Base-by-base conservation (phyloP, 78 protist genomes). In the Diacronema lutheri region DNA sequence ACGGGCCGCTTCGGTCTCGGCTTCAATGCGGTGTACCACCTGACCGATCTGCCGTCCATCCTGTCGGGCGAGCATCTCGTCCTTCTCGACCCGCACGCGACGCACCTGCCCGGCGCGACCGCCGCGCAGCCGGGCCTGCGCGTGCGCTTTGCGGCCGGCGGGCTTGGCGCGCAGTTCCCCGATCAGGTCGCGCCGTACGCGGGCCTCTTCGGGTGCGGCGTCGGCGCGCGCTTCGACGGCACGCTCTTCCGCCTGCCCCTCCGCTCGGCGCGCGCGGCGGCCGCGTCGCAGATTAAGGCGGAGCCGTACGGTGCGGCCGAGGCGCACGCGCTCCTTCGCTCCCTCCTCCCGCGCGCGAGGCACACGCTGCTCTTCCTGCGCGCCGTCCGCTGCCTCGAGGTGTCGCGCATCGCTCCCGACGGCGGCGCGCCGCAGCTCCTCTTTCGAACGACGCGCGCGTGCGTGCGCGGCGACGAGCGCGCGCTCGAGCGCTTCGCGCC, bases 1-100 rank as follows among this genome's bases (percentile, higher is more conserved):
- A 88, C 87, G 64, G 94, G 94, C 41, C 86, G 58, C 19, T 84
- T 82, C 83, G 93, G 93, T 29, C 68, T 84, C 16, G 94, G 94
- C 40, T 88, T 91, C 81, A 88, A 88, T 62, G 79, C 90, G 29
- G 84, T 84, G 37, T 91, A 85, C 68, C 61, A 80, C 76, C 40
- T 91, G 37, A 88, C 92, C 33, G 86, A 91, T 25, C 11, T 60
- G 21, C 84, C 84, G 21, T 21, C 38, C 57, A 33, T 80, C 62
- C 37, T 58, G 31, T 21, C 40, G 40, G 60, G 69, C 46, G 41
- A 60, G 31, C 14, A 23, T 21, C 16, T 80, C 68, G 72, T 80
- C 55, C 1, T 80, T 50, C n/a, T 80, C 55, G 84, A 80, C 65
- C 84, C 84, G 38, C 84, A 58, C 55, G 72, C 46, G 55, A 21